Conservation (phyloP, 164 flowering plant genomes). For the Brasenia schreberi region DNA sequence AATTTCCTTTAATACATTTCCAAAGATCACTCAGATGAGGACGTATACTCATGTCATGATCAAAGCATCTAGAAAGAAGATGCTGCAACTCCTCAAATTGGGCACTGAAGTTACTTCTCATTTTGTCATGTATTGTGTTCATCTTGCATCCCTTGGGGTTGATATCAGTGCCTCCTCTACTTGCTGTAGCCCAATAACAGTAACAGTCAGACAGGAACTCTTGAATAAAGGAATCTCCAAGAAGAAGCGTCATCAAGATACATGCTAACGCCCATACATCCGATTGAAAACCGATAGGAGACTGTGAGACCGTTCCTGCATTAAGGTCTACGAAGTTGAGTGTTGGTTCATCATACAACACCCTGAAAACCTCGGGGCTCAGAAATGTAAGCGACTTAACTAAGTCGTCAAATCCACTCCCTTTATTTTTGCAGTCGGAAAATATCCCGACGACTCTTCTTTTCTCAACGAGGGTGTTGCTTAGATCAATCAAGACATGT, state of each 20-base stretch:
- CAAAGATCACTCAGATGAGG: conserved; percentile 45
- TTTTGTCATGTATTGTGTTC: not conserved
- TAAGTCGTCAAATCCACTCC: conserved; percentile 8
- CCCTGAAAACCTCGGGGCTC: conserved; percentile 50
- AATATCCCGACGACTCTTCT: conserved; percentile 29
- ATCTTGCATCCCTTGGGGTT: conserved; percentile 9
- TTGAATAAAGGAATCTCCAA: conserved; percentile 30
- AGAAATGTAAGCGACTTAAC: conserved; percentile 25
- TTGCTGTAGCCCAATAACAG: conserved; percentile 3
- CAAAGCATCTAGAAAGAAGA: conserved; percentile 42
- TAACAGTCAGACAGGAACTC: conserved; percentile 15
- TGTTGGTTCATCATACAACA: conserved; percentile 12
- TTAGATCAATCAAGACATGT: conserved; percentile 27
- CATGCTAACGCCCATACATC: conserved; percentile 81
- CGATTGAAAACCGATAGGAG: conserved; percentile 30
- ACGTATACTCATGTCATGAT: conserved; percentile 35
- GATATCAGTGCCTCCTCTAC: conserved; percentile 17
- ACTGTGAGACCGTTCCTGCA: conserved; percentile 7
- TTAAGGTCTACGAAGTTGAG: not conserved
- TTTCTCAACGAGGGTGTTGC: conserved; percentile 20
- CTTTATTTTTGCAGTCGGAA: conserved; percentile 8
- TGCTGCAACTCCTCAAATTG: conserved; percentile 19
- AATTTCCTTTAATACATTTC: conserved; percentile 44
- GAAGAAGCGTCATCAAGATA: conserved; percentile 31
- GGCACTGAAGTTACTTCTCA: not conserved